Conservation (phyloP, 768 basidiomycete genomes). For the Gloeophyllum trabeum region DNA sequence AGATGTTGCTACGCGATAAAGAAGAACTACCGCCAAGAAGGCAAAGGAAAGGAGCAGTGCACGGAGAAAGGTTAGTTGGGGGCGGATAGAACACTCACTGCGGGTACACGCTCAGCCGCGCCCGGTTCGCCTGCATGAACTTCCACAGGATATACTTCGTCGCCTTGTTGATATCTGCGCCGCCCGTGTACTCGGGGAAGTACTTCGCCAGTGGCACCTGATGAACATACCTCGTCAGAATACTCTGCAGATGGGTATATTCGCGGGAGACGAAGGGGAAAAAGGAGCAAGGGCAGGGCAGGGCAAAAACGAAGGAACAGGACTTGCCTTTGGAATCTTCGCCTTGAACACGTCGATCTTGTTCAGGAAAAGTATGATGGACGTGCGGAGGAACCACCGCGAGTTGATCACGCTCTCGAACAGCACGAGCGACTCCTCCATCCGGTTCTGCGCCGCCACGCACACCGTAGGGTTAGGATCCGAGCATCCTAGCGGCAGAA, state of each 20-base stretch:
- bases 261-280: not conserved
- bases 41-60: not conserved
- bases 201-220: conserved; percentile 67
- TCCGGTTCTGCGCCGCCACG: conserved; percentile 43
- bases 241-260: not conserved
- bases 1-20: too few species aligned
- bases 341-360: conserved; percentile 72
- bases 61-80: not conserved
- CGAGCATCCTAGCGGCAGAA: not conserved
- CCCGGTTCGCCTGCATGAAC: conserved; percentile 87
- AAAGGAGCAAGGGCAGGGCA: not conserved
- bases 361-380: conserved; percentile 59
- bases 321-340: conserved; percentile 45
- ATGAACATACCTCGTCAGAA: not conserved
- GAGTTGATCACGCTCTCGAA: conserved; percentile 78
- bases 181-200: conserved; percentile 86
- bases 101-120: conserved; percentile 79
- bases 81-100: conserved; percentile 55
- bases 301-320: not conserved
- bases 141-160: conserved; percentile 92
- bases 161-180: conserved; percentile 85
- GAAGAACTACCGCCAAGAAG: not conserved
- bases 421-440: conserved; percentile 62
- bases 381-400: conserved; percentile 59
- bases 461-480: too few species aligned